Evolutionary conservation across 2,329 filamentous ascomycete species (phyloP), one percentile per base, ranked within the genome.

Genomic region (Cordyceps farinosa): DNA sequence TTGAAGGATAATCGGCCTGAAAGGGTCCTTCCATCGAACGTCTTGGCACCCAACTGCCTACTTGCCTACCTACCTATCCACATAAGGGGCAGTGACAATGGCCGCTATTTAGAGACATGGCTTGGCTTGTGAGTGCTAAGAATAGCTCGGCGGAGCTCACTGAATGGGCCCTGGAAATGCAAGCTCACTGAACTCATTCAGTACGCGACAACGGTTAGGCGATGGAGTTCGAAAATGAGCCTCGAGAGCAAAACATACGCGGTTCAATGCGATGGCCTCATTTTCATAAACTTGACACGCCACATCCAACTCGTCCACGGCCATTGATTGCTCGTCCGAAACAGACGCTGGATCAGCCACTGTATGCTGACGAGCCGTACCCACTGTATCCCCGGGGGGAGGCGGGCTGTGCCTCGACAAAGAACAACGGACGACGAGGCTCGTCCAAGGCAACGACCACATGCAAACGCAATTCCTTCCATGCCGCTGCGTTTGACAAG

Each of bases 261-360:
- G 5, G 34, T 22, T 42, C 34, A 15, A 44, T 51, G 17, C n/a
- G 1, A 44, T 59, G 7, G 34, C 34, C 34, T 59, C 34, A 44
- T 52, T 58, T 48, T 40, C 13, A 50, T 58, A 11, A 58, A 58
- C 55, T 29, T 58, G 55, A 58, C 22, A 58, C 55, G 32, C 22
- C 22, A 40, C n/a, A 40, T 30, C 30, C 55, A 50, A 30, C 32
- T 57, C 55, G 13, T 29, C 45, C 10, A 22, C 10, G 22, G 22
- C 45, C 44, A 22, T 22, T 27, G 13, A 50, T 57, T 27, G 34
- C 22, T 38, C 22, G 7, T n/a, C 40, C 22, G 34, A 40, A 50
- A 58, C 55, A 58, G 55, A 58, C 55, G 55, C 55, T 58, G 55
- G 55, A 3, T 50, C 44, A 58, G 55, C 55, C 55, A 48, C 44